Evolutionary conservation across 345 rosid species (phyloP).

Genomic region (Citrus australasica): DNA sequence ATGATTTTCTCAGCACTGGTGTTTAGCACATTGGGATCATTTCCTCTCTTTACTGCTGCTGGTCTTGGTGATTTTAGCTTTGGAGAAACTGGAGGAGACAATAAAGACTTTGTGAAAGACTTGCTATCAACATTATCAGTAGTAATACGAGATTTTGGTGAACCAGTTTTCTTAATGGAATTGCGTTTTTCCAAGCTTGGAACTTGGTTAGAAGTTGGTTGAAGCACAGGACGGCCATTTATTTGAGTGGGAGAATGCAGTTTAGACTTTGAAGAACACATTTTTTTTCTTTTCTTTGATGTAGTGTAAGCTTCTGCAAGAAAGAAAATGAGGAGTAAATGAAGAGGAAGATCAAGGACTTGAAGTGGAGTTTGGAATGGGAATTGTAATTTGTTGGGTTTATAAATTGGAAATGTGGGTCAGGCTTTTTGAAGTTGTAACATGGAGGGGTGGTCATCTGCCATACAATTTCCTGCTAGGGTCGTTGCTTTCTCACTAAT

Average conservation of each 20-base stretch:
- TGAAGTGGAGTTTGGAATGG: constrained; percentile 6
- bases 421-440: constrained; percentile 15
- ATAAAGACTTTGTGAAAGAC: constrained; percentile 27
- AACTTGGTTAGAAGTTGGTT: constrained; percentile 61
- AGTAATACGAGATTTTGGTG: constrained; percentile 31
- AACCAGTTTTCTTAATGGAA: constrained; percentile 38
- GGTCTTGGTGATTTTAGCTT: constrained; percentile 37
- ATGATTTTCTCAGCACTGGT: constrained; percentile 32
- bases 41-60: constrained; percentile 25
- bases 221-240: constrained; percentile 64
- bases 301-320: constrained; percentile 1
- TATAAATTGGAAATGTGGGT: constrained; percentile 31
- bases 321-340: neutral
- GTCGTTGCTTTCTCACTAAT: constrained; percentile 15
- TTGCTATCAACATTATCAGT: neutral
- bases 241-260: constrained; percentile 18
- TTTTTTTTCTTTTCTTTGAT: constrained; percentile 13
- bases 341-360: constrained; percentile 4
- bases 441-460: constrained; percentile 36
- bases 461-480: constrained; percentile 27
- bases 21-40: constrained; percentile 15
- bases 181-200: constrained; percentile 38
- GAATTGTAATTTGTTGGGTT: neutral
- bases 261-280: constrained; percentile 60
- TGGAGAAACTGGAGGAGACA: constrained; percentile 62